A percentile compares a stretch with the other conserved stretches of the same genome.
phyloP scores from a whole-genome alignment of 2,329 filamentous ascomycete genomes.

The Pseudophaeomoniella oleicola region DNA sequence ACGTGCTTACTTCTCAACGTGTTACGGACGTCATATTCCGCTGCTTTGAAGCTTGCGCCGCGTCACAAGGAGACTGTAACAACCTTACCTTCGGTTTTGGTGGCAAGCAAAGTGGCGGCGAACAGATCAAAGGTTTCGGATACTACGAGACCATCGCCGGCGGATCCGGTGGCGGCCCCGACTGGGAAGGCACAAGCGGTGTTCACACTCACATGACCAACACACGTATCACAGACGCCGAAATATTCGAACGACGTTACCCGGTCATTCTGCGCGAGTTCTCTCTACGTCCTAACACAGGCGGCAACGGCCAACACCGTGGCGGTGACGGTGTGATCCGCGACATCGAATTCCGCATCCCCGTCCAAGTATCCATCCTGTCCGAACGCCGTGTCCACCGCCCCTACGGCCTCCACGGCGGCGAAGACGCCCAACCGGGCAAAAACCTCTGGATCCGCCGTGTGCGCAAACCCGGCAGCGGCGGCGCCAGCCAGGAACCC shows the following conservation, averaged over 20 bases:
- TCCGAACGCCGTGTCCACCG: conserved; percentile 61
- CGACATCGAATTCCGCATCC: conserved; percentile 73
- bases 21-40: conserved; percentile 73
- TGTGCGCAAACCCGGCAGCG: conserved; percentile 36
- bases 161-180: conserved; percentile 59
- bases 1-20: conserved; percentile 64
- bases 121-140: conserved; percentile 50
- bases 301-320: conserved; percentile 50
- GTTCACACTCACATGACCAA: conserved; percentile 84
- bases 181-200: conserved; percentile 62
- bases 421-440: conserved; percentile 62
- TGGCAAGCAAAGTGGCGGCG: conserved; percentile 35
- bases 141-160: conserved; percentile 84
- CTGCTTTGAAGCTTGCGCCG: conserved; percentile 66
- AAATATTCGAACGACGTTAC: conserved; percentile 69
- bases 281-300: conserved; percentile 48
- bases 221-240: conserved; percentile 69
- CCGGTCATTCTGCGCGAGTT: conserved; percentile 64
- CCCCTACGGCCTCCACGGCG: conserved; percentile 73
- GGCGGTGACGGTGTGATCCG: conserved; percentile 66
- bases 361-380: conserved; percentile 66
- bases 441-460: conserved; percentile 77
- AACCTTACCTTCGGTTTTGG: conserved; percentile 76
- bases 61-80: conserved; percentile 68
- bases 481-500: neutral